phyloP scores from a whole-genome alignment of 2,329 filamentous ascomycete species.

The Aspergillus japonicus region DNA sequence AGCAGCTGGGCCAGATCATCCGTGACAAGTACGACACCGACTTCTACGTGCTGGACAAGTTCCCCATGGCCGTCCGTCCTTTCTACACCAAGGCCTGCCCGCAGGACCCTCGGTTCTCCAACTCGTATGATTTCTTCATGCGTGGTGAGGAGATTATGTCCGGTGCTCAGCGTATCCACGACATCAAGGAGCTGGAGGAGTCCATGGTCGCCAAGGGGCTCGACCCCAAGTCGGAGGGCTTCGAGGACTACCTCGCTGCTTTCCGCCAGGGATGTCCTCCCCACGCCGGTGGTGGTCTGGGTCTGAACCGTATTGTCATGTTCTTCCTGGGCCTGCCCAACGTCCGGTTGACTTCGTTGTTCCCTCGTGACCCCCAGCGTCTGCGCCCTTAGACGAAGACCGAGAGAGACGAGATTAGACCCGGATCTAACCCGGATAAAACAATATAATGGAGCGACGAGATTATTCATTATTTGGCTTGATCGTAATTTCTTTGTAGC shows the following conservation, averaged over 20 bases:
- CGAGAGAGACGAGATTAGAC: not conserved
- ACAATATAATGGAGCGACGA: constrained; percentile 19
- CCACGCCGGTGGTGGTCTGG: constrained; percentile 65
- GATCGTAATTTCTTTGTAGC: not conserved
- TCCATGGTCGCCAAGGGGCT: constrained; percentile 61
- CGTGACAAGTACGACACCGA: constrained; percentile 88
- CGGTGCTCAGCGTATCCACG: constrained; percentile 65
- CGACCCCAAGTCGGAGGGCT: constrained; percentile 58
- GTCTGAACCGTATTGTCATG: constrained; percentile 65
- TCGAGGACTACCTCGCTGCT: constrained; percentile 63
- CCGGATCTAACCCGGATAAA: constrained; percentile 7
- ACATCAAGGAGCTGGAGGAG: constrained; percentile 57
- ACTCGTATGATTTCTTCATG: constrained; percentile 71
- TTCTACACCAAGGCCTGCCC: constrained; percentile 88
- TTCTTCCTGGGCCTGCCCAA: constrained; percentile 66
- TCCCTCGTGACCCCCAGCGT: constrained; percentile 63
- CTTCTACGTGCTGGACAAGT: constrained; percentile 97
- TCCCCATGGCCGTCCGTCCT: constrained; percentile 81
- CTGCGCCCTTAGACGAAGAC: constrained; percentile 38
- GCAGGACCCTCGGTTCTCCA: constrained; percentile 63
- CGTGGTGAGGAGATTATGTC: constrained; percentile 68
- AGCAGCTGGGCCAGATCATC: constrained; percentile 79
- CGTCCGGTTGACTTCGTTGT: constrained; percentile 60
- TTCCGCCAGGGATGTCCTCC: constrained; percentile 65
- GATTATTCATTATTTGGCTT: constrained; percentile 6